Conservation (phyloP, 306 rosid species). For the Vicia faba region DNA sequence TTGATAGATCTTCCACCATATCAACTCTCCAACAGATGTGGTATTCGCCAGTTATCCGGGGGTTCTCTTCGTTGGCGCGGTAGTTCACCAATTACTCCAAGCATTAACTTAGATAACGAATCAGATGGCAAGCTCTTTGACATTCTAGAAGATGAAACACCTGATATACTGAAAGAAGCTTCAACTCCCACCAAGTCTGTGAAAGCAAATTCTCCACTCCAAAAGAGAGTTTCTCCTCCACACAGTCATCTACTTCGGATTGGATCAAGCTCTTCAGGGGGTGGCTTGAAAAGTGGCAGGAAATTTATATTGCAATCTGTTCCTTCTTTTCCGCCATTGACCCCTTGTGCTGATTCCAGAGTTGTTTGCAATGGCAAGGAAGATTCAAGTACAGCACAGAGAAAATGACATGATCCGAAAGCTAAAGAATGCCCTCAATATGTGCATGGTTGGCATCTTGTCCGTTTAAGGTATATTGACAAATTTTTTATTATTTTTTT, state of each 20-base stretch:
- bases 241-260: slow-evolving; percentile 38
- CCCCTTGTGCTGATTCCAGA: slow-evolving; percentile 53
- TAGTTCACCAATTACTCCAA: slow-evolving; percentile 58
- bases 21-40: slow-evolving; percentile 25
- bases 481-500: slow-evolving; percentile 1
- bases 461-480: slow-evolving; percentile 23
- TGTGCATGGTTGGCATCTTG: slow-evolving; percentile 31
- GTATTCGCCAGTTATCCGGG: slow-evolving; percentile 34
- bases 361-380: slow-evolving; percentile 22
- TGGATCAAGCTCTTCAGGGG: slow-evolving; percentile 57
- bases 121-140: slow-evolving; percentile 41
- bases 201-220: slow-evolving; percentile 66
- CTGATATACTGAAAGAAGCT: slow-evolving; percentile 53
- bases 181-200: slow-evolving; percentile 45
- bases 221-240: slow-evolving; percentile 76
- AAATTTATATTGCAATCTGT: slow-evolving; percentile 53
- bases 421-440: slow-evolving; percentile 27
- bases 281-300: slow-evolving; percentile 54
- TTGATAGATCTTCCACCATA: slow-evolving; percentile 5
- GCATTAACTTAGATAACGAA: slow-evolving; percentile 38
- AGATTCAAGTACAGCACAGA: slow-evolving; percentile 33
- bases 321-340: slow-evolving; percentile 64
- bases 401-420: slow-evolving; percentile 30
- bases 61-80: slow-evolving; percentile 44
- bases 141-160: slow-evolving; percentile 60